Evolutionary conservation across 805 yeast species (phyloP), one percentile per base, ranked within the genome.

Genomic region (Debaryomyces hansenii): DNA sequence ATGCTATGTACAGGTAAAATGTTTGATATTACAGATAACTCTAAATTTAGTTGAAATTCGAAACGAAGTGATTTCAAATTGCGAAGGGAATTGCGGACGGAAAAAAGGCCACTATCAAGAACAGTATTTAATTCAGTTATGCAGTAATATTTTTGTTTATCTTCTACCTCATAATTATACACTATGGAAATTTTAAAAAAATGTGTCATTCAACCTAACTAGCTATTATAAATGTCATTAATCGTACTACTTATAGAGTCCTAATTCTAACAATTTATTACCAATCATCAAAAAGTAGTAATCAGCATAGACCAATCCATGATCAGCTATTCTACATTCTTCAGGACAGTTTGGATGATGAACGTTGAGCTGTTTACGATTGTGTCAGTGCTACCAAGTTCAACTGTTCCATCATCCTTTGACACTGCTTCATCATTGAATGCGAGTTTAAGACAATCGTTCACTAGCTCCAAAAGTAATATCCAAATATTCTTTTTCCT

Each of bases 291-390:
- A 37, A 47, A 60, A 63, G 44, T 63, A 64, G 38, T 61, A 64
- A 41, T 64, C 69, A 1, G 58, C 67, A 45, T 64, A 64, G n/a
- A 61, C 66, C 16, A 61, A 50, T 5, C 68, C 68, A 40, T 58
- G 60, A 29, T 56, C 61, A 1, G 46, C 46, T 9, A 45, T 43
- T 27, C 42, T 40, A 33, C 35, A 14, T 4, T 63, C 52, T 39
- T 59, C 52, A 5, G 53, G 53, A 24, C 7, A 6, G 27, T 41
- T 61, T 58, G 45, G 59, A 16, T 57, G 46, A 56, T 60, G 21
- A 50, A 53, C 5, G 67, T 62, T 15, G 64, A 44, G 37, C 55
- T 40, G 16, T 40, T 50, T 15, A 64, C 51, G 29, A 61, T 55
- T 5, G 62, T 54, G 29, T 58, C 64, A 8, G 42, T 45, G 15